These are phyloP conservation scores for Cytospora piceicola DNA, from an alignment of 2,329 filamentous ascomycete species.

Conservation along the genomic window DNA sequence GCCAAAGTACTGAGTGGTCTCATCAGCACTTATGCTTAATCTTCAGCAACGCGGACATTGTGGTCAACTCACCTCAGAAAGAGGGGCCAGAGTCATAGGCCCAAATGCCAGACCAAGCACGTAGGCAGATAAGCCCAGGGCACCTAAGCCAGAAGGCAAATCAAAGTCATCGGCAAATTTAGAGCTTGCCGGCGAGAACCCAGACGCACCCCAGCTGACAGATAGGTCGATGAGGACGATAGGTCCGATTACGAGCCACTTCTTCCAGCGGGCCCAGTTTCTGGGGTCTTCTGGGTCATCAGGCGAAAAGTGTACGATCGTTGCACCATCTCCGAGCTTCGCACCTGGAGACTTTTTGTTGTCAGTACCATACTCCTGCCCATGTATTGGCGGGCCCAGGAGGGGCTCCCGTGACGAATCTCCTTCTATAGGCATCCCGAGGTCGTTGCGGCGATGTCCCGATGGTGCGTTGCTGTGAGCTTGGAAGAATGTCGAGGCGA, in stretches of 20 bases:
- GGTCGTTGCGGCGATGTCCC: neutral
- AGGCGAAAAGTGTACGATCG: slow-evolving; percentile 29
- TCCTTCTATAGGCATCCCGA: slow-evolving; percentile 8
- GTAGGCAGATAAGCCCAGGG: slow-evolving; percentile 50
- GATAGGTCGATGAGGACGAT: slow-evolving; percentile 40
- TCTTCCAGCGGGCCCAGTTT: slow-evolving; percentile 41
- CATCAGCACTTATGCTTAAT: neutral
- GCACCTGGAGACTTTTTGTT: neutral
- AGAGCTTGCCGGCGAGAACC: slow-evolving; percentile 48
- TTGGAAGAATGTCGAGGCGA: neutral
- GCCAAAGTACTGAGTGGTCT: slow-evolving; percentile 44
- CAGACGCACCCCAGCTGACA: slow-evolving; percentile 50
- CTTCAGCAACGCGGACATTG: neutral
- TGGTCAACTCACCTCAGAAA: slow-evolving; percentile 30
- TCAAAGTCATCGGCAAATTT: slow-evolving; percentile 48
- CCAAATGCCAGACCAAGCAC: slow-evolving; percentile 49
- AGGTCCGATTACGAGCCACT: slow-evolving; percentile 40
- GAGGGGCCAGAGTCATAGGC: slow-evolving; percentile 40
- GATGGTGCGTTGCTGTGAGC: neutral
- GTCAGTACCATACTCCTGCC: slow-evolving; percentile 1
- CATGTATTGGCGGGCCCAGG: slow-evolving; percentile 3
- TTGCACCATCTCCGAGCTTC: slow-evolving; percentile 1
- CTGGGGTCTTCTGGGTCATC: slow-evolving; percentile 38
- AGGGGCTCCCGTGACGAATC: slow-evolving; percentile 16
- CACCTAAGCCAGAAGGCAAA: slow-evolving; percentile 45